These are phyloP conservation scores for Cyberlindnera maclurae DNA, from an alignment of 805 yeast genomes.

Conservation along the genomic window DNA sequence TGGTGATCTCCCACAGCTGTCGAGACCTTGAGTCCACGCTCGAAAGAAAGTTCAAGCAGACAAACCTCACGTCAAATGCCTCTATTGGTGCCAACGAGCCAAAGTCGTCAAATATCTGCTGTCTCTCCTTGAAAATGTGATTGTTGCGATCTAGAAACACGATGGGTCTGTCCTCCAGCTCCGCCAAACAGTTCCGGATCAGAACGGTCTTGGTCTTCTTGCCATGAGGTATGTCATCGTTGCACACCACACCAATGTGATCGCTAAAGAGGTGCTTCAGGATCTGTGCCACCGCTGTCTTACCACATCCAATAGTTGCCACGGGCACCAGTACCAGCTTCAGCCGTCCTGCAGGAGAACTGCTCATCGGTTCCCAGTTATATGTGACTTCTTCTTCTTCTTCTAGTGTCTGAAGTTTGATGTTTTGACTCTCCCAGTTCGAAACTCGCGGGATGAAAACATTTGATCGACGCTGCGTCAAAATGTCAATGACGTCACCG, in stretches of 20 bases:
- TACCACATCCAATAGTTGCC: constrained; percentile 93
- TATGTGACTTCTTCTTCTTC: too few species aligned
- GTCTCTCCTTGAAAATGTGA: constrained; percentile 62
- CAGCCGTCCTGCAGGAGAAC: not conserved
- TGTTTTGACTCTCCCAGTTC: too few species aligned
- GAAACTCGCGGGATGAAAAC: too few species aligned
- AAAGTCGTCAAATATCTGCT: constrained; percentile 53
- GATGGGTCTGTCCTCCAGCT: constrained; percentile 33
- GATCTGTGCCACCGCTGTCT: constrained; percentile 72
- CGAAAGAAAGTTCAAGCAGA: constrained; percentile 60
- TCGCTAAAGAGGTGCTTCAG: constrained; percentile 44
- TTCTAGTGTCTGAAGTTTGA: too few species aligned
- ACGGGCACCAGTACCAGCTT: constrained; percentile 72
- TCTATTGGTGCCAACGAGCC: constrained; percentile 26
- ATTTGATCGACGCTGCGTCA: too few species aligned
- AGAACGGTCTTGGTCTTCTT: constrained; percentile 42
- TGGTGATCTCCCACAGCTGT: constrained; percentile 45
- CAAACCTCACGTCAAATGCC: constrained; percentile 42
- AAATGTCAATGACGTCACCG: too few species aligned
- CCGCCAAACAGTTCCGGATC: constrained; percentile 38
- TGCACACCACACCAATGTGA: constrained; percentile 70
- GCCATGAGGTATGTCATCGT: constrained; percentile 57
- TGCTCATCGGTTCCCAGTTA: too few species aligned
- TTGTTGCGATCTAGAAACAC: constrained; percentile 82
- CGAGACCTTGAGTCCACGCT: not conserved